Evolutionary conservation across 305 asterid species (phyloP).

Genomic region (Coffea humblotiana): DNA sequence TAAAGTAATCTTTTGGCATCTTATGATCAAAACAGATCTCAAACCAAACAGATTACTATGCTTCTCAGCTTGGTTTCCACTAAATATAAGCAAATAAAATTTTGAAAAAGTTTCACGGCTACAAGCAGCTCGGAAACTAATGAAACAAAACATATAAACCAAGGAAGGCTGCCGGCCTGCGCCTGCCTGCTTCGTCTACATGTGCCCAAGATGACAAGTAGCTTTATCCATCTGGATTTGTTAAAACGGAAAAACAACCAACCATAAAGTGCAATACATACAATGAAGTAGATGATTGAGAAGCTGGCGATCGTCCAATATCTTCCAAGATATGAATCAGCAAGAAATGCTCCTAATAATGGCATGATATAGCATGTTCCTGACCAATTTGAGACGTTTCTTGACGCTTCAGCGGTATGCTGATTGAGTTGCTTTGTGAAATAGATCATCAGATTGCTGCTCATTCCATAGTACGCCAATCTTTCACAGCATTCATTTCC

Average conservation of each 20-base stretch:
- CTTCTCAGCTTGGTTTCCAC: too few relatives aligned
- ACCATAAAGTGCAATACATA: not conserved
- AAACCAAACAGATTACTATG: too few relatives aligned
- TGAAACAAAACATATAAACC: too few relatives aligned
- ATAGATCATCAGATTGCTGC: conserved; percentile 28
- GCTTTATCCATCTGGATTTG: too few relatives aligned
- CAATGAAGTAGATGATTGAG: conserved; percentile 26
- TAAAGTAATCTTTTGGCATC: not conserved
- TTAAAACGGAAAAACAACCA: too few relatives aligned
- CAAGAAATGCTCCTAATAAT: conserved; percentile 27
- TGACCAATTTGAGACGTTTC: conserved; percentile 27
- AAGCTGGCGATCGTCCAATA: conserved; percentile 29
- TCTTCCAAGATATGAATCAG: conserved; percentile 29
- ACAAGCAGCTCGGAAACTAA: too few relatives aligned
- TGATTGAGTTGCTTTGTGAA: conserved; percentile 26
- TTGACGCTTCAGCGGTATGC: conserved; percentile 25
- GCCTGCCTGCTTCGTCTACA: too few relatives aligned
- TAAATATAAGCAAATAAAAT: too few relatives aligned
- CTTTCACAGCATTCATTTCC: conserved; percentile 31
- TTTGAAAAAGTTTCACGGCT: too few relatives aligned
- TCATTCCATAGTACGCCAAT: conserved; percentile 38
- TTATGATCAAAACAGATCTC: too few relatives aligned
- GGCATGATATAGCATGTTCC: conserved; percentile 32
- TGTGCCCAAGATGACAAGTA: too few relatives aligned
- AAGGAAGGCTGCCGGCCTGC: too few relatives aligned